Evolutionary conservation across 75 land plant genomes (phyloP).

Genomic region (Pinus taeda): DNA sequence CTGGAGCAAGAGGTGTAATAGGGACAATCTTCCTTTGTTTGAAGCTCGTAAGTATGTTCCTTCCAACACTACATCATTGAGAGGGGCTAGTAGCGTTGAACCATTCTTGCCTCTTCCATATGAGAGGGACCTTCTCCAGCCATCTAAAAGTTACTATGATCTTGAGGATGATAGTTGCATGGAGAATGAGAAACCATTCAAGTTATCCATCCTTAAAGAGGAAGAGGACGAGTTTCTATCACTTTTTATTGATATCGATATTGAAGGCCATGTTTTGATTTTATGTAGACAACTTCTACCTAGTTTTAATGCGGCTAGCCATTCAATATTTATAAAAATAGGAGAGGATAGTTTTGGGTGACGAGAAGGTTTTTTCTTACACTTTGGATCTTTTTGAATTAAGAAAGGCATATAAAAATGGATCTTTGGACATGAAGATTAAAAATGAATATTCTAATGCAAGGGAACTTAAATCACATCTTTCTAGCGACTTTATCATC

Average conservation of each 20-base stretch:
- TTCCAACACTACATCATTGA: background rate
- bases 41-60: constrained; percentile 84
- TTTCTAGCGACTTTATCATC: too few species aligned
- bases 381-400: too few species aligned
- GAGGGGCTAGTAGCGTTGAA: constrained; percentile 19
- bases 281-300: constrained; percentile 62
- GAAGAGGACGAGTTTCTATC: background rate
- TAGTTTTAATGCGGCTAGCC: background rate
- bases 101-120: too few species aligned
- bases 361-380: too few species aligned
- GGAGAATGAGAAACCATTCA: too few species aligned
- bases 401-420: too few species aligned
- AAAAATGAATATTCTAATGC: constrained; percentile 93
- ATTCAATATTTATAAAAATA: too few species aligned
- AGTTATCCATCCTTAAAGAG: too few species aligned
- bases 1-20: constrained; percentile 97
- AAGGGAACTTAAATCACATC: too few species aligned
- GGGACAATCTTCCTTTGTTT: constrained; percentile 89
- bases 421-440: constrained; percentile 40
- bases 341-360: too few species aligned
- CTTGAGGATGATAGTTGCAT: too few species aligned
- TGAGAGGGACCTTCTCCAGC: constrained; percentile 31
- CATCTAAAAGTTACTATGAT: constrained; percentile 86
- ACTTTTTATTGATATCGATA: constrained; percentile 59
- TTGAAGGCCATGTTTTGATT: constrained; percentile 65